Evolutionary conservation across 768 basidiomycete species (phyloP).

Genomic region (Sarcodon aspratus): DNA sequence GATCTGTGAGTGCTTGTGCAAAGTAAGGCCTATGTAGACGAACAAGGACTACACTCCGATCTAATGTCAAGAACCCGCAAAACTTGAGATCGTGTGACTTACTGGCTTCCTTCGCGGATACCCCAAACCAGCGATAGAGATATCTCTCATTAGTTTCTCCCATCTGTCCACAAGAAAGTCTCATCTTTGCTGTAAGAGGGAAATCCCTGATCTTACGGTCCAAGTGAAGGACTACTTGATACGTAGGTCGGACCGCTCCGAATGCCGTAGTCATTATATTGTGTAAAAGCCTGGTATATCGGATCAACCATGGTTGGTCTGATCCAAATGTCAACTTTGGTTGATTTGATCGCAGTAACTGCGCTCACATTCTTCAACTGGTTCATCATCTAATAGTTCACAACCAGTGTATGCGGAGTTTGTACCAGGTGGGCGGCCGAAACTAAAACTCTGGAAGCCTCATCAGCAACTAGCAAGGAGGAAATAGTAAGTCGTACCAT

Average conservation of each 20-base stretch:
- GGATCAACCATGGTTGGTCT: slow-evolving; percentile 4
- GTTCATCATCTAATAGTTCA: slow-evolving; percentile 10
- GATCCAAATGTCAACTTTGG: not conserved
- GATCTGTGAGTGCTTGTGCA: slow-evolving; percentile 52
- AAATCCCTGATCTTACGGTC: not conserved
- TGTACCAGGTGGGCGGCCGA: slow-evolving; percentile 15
- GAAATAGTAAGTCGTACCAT: slow-evolving; percentile 21
- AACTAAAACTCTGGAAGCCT: slow-evolving; percentile 13
- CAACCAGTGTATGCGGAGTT: slow-evolving; percentile 13
- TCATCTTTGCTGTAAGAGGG: not conserved
- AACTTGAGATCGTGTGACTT: slow-evolving; percentile 7
- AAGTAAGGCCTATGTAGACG: slow-evolving; percentile 62
- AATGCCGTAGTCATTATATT: not conserved
- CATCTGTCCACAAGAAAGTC: slow-evolving; percentile 5
- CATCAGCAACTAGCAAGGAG: not conserved
- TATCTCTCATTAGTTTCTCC: slow-evolving; percentile 6
- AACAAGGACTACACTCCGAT: slow-evolving; percentile 34
- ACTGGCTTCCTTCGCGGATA: slow-evolving; percentile 18
- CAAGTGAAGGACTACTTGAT: not conserved
- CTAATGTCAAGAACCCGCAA: slow-evolving; percentile 2
- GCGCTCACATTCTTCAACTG: slow-evolving; percentile 10
- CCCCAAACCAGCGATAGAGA: slow-evolving; percentile 11
- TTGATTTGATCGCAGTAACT: not conserved
- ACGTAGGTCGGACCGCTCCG: not conserved
- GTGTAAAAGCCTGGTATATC: slow-evolving; percentile 10